Base-by-base conservation (phyloP, 495 filamentous ascomycete species). In the Daldinia childiae region DNA sequence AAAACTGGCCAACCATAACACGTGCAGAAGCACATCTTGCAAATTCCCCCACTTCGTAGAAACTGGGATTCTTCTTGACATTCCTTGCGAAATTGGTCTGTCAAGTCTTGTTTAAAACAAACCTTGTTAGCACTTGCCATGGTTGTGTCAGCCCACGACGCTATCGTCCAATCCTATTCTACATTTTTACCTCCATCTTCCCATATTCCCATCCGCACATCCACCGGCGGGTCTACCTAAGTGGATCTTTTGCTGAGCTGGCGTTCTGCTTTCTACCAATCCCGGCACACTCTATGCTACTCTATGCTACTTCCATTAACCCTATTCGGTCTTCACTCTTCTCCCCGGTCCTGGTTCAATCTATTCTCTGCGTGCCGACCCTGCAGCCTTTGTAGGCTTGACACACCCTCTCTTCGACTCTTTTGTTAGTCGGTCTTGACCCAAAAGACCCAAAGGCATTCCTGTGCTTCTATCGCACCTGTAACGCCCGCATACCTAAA, bases 171-270 rank as follows among this genome's bases (percentile, higher is more conserved):
- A 78, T 78, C 73, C 64, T 68, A 70, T 67, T 29, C 17, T 57
- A 43, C 51, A 39, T 52, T 75, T 75, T 45, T 32, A 59, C 61
- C 19, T 57, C 27, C 54, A 30, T 29, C 51, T 54, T 26, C 45
- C 17, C 45, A 50, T 50, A 29, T 17, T 15, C 32, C 27, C 27
- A 43, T 60, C 38, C 57, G 38, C 50, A 66, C 65, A 19, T 36
- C 54, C 67, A 57, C 62, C 68, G 61, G 58, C 58, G 29, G 76
- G 64, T 68, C 75, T 64, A 66, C 64, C 62, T 70, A 59, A 64
- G 62, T 73, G 68, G 72, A 66, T 64, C 70, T 69, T 62, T 58
- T 76, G 76, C 71, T 78, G 76, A 68, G 76, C 72, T 78, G 76
- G 73, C 76, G 15, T 71, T 70, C 62, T 55, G 5, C 34, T 34